These are phyloP conservation scores for Tetrapyrgos nigripes DNA, from an alignment of 1,284 basidiomycete species.

Conservation along the genomic window DNA sequence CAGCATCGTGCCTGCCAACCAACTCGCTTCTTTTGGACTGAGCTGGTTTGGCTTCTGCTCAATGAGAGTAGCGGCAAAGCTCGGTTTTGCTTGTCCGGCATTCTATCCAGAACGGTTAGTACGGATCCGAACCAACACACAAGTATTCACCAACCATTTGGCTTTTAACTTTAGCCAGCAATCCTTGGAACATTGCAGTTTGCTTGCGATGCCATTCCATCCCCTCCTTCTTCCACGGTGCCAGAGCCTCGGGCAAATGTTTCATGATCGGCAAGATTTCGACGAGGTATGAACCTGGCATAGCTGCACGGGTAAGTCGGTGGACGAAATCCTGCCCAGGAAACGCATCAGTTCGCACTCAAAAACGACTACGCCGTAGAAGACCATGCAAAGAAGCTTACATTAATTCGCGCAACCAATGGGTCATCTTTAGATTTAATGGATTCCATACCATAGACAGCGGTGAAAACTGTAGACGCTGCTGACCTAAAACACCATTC, in stretches of 20 bases:
- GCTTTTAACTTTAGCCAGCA: not conserved
- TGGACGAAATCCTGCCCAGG: too few species aligned
- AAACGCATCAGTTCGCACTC: not conserved
- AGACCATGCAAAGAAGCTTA: not conserved
- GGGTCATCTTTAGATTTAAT: too few species aligned
- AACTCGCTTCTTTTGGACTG: slow-evolving; percentile 1
- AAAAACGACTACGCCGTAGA: not conserved
- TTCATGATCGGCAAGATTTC: too few species aligned
- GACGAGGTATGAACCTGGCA: too few species aligned
- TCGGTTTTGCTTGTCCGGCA: not conserved
- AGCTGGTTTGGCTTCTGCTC: slow-evolving; percentile 1
- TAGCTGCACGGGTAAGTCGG: too few species aligned
- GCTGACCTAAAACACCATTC: too few species aligned
- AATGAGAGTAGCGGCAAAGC: not conserved
- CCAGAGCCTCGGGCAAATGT: too few species aligned
- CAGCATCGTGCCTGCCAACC: slow-evolving; percentile 12
- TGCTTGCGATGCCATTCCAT: slow-evolving; percentile 1
- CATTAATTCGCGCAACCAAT: not conserved
- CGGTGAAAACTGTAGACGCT: too few species aligned
- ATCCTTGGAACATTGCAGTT: not conserved
- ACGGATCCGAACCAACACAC: not conserved
- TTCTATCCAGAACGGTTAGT: not conserved
- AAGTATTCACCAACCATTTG: not conserved
- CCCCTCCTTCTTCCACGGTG: too few species aligned
- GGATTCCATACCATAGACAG: not conserved